Evolutionary conservation across 2,329 filamentous ascomycete genomes (phyloP), one percentile per base, ranked within the genome.

Genomic region (Ceratocystis colombiana): DNA sequence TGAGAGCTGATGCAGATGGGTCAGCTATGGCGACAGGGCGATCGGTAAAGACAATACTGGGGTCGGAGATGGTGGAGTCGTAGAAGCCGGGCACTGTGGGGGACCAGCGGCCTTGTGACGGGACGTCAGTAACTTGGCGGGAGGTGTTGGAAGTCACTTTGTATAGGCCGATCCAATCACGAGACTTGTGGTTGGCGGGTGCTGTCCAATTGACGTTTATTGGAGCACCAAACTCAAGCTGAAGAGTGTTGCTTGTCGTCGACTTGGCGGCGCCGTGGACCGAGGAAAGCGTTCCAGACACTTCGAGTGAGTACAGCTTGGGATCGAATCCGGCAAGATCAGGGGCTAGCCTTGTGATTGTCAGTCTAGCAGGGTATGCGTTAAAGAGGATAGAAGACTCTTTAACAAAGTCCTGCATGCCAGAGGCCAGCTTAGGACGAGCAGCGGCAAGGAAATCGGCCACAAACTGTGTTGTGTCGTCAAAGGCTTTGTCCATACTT

Each of bases 91-190:
- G 79, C 68, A 87, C 90, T 0, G 89, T 92, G 0, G 92, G 88
- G 44, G 90, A 80, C 94, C 94, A 99, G 67, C 94, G 86, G 46
- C 93, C 92, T 66, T 93, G 85, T 1, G 90, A 95, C 3, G 90
- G 85, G 8, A 96, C 84, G 64, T 89, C 86, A 1, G 94, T 96
- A 15, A 87, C 79, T 48, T 96, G 89, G 50, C 93, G 85, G 6
- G 89, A 94, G 5, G 86, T 84, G 73, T 96, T 99, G 76, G 97
- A 93, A 2, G 90, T 91, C 2, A 99, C 90, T 84, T 92, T 91
- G 78, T 97, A 99, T 5, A 99, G 80, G 3, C 93, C 93, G 64
- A 99, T 86, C 94, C 94, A 99, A 75, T 99, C 94, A 72, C 88
- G 88, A 74, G 88, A 91, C 77, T 86, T 87, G 76, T 97, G 94